Base-by-base conservation (phyloP, 306 rosid genomes). In the Crataegus laevigata region DNA sequence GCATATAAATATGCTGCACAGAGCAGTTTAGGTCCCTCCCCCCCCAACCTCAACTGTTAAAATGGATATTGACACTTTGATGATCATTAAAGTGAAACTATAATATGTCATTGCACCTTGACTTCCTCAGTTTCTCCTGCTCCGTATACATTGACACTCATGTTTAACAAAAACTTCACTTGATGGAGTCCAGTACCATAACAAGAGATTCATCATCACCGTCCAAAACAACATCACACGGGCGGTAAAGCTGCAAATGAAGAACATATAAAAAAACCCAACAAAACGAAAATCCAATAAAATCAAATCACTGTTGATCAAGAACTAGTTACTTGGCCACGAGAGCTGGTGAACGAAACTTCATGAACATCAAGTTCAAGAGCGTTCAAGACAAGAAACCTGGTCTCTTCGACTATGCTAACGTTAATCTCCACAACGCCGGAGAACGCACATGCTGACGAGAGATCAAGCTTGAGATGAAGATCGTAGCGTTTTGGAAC, bases 171-270 rank as follows among this genome's bases (percentile, higher is more conserved):
- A 6, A 40, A 9, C 43, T 40, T 40, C 43, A 40, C 43, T 40
- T 40, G 12, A 40, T 3, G 3, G 43, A 40, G 43, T 40, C 43
- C 12, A 40, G 43, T 40, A 77, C 89, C 76, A 91, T 47, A 47
- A 88, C 82, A 5, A 90, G 79, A 71, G 77, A 78, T 82, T 90
- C 96, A 32, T 85, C 90, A 11, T 90, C 84, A 65, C 63, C 74
- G 60, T 82, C 73, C 80, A 87, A 66, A 85, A 82, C 78, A 87
- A 86, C 79, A 75, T 85, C 82, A 34, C 82, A 6, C 21, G 89
- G 96, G 73, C 12, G 69, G 73, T 36, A 77, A 72, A 68, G 69
- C 80, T 74, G 75, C 77, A 72, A 73, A 51, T 75, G 11, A 70
- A 79, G 5, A 63, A 74, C 4, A 40, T 0, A 34, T 6, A 40